phyloP scores from a whole-genome alignment of 306 rosid species.

The Cucurbita pepo region DNA sequence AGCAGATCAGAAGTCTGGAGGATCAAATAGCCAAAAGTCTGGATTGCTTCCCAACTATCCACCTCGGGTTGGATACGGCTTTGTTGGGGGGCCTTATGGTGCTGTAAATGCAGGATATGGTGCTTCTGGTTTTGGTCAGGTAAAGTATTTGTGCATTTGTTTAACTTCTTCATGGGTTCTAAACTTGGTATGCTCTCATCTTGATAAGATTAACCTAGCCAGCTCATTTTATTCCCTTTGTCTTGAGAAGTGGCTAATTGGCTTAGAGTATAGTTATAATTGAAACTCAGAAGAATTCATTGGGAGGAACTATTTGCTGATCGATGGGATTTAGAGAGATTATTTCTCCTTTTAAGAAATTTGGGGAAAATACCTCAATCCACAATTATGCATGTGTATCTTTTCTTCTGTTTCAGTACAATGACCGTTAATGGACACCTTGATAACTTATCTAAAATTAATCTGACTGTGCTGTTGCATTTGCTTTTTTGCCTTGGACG shows the following conservation, averaged over 20 bases:
- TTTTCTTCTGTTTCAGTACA: too few relatives aligned
- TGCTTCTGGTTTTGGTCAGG: slow-evolving; percentile 68
- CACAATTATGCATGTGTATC: too few relatives aligned
- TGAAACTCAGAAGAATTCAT: neutral
- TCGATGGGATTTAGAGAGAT: too few relatives aligned
- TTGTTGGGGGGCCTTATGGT: slow-evolving; percentile 69
- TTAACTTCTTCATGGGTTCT: neutral
- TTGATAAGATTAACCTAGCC: neutral
- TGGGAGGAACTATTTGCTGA: too few relatives aligned
- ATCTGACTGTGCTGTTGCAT: neutral
- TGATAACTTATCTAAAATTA: neutral
- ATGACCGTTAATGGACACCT: neutral
- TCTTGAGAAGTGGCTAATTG: neutral
- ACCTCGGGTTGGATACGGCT: slow-evolving; percentile 53
- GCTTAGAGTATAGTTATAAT: neutral
- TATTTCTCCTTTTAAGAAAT: too few relatives aligned
- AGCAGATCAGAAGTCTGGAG: slow-evolving; percentile 70
- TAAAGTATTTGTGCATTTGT: slow-evolving; percentile 8
- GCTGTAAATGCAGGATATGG: slow-evolving; percentile 61
- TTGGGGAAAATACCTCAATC: too few relatives aligned
- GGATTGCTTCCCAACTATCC: slow-evolving; percentile 83
- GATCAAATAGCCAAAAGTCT: slow-evolving; percentile 39
- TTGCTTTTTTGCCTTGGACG: neutral
- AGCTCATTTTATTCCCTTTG: neutral
- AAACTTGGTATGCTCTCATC: slow-evolving; percentile 1